These are phyloP conservation scores for Hyaloscypha bicolor DNA, from an alignment of 495 filamentous ascomycete species.

Conservation along the genomic window DNA sequence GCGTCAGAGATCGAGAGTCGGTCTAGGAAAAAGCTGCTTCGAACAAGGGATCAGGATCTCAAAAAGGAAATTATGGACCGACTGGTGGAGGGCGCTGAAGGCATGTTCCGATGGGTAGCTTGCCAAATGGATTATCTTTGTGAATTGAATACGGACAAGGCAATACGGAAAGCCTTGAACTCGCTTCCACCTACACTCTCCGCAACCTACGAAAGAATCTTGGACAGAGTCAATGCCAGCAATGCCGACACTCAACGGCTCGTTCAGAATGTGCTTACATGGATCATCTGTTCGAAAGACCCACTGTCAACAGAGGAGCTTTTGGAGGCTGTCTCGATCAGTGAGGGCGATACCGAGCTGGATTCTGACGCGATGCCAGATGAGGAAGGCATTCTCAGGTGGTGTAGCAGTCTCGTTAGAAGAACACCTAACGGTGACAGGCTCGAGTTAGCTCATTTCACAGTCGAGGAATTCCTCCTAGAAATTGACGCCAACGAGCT, in stretches of 20 bases:
- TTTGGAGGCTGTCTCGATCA: conserved; percentile 8
- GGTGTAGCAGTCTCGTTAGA: conserved; percentile 10
- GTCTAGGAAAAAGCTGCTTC: conserved; percentile 2
- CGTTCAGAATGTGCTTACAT: conserved; percentile 2
- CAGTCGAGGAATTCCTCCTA: conserved; percentile 17
- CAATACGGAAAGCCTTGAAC: background rate
- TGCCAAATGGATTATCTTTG: conserved; percentile 12
- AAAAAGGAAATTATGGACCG: conserved; percentile 7
- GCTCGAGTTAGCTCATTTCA: conserved; percentile 16
- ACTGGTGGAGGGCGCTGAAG: conserved; percentile 2
- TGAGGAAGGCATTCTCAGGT: conserved; percentile 9
- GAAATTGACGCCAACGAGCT: background rate
- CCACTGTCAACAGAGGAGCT: conserved; percentile 8
- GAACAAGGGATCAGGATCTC: conserved; percentile 1
- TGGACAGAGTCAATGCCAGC: conserved; percentile 9
- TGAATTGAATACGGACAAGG: conserved; percentile 10
- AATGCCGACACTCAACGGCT: conserved; percentile 1
- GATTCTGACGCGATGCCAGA: conserved; percentile 7
- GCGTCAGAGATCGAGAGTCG: conserved; percentile 11
- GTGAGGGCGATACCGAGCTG: background rate
- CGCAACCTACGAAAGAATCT: conserved; percentile 8
- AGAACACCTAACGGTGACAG: background rate
- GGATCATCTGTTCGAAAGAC: background rate
- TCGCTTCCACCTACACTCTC: conserved; percentile 11
- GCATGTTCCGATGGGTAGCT: conserved; percentile 13